Evolutionary conservation across 306 rosid species (phyloP).

Genomic region (Mimosa bimucronata): DNA sequence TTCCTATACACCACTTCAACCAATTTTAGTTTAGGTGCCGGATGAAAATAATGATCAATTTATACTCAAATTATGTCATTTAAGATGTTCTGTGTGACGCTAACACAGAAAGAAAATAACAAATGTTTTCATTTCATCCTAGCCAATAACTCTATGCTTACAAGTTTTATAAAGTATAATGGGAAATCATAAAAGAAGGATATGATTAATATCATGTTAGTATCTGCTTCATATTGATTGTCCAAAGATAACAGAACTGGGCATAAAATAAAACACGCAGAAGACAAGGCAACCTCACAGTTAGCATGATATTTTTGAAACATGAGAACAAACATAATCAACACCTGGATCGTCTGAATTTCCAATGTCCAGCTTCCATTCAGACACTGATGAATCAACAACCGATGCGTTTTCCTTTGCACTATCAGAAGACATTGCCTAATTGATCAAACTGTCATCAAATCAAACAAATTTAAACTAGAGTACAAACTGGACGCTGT

Average conservation of each 20-base stretch:
- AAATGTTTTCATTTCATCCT: not conserved
- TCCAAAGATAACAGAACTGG: not conserved
- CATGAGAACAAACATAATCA: constrained; percentile 29
- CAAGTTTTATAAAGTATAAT: not conserved
- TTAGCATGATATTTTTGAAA: constrained; percentile 10
- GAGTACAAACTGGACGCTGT: not conserved
- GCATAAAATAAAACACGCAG: not conserved
- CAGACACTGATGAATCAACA: constrained; percentile 70
- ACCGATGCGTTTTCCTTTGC: constrained; percentile 71
- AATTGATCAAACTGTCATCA: not conserved
- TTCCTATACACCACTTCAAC: constrained; percentile 3
- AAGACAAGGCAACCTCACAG: not conserved
- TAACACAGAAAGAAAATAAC: not conserved
- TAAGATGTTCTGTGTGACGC: not conserved
- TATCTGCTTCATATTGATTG: not conserved
- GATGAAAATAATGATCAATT: not conserved
- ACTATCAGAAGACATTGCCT: constrained; percentile 70
- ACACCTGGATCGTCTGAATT: constrained; percentile 67
- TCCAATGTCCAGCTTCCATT: constrained; percentile 63
- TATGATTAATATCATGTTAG: not conserved
- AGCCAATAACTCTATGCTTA: not conserved
- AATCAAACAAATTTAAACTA: not conserved
- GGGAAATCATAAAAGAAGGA: not conserved
- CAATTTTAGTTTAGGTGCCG: not conserved
- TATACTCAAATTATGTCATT: not conserved